Conservation (phyloP, 2,329 filamentous ascomycete species). For the Parasarocladium wereldwijsianum region DNA sequence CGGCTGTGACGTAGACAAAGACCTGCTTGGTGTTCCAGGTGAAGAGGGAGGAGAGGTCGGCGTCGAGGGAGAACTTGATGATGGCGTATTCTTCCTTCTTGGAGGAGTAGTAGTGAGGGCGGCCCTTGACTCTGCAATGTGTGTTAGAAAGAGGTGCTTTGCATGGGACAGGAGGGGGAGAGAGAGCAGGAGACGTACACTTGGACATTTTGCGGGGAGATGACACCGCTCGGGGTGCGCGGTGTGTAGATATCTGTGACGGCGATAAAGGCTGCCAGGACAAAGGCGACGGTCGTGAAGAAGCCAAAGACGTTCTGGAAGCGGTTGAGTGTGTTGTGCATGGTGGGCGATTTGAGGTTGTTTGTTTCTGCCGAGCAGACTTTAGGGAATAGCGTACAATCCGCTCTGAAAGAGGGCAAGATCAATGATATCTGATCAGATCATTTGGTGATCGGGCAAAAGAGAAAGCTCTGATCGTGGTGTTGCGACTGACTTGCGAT, state of each 20-base stretch:
- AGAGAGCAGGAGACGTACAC: constrained; percentile 44
- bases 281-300: constrained; percentile 88
- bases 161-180: neutral
- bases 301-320: constrained; percentile 91
- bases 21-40: constrained; percentile 99
- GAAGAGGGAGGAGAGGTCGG: constrained; percentile 84
- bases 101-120: constrained; percentile 87
- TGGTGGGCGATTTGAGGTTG: constrained; percentile 27
- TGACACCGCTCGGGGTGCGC: constrained; percentile 48
- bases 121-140: constrained; percentile 56
- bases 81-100: constrained; percentile 95
- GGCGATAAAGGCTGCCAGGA: constrained; percentile 66
- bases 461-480: too few relatives aligned
- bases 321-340: constrained; percentile 80
- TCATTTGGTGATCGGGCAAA: too few relatives aligned
- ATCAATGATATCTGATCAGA: too few relatives aligned
- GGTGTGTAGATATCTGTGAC: constrained; percentile 59
- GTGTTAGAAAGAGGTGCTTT: constrained; percentile 2
- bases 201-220: constrained; percentile 64
- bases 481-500: too few relatives aligned
- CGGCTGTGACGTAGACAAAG: constrained; percentile 89
- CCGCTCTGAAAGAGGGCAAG: too few relatives aligned
- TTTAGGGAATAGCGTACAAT: too few relatives aligned
- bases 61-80: constrained; percentile 83
- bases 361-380: neutral